phyloP scores from a whole-genome alignment of 164 flowering plant genomes.

The Aristolochia contorta region DNA sequence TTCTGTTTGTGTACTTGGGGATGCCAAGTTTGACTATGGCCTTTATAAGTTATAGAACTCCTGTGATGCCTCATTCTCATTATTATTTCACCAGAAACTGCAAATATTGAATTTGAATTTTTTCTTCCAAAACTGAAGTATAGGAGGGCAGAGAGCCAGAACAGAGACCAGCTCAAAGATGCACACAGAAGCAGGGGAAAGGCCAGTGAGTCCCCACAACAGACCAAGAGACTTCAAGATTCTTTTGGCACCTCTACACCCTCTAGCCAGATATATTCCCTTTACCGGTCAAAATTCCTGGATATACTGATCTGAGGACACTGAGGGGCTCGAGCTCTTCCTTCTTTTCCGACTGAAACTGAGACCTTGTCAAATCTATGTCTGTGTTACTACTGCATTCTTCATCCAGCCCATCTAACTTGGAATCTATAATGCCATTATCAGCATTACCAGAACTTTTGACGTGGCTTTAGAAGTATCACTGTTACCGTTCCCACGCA shows the following conservation, averaged over 20 bases:
- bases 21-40: not conserved
- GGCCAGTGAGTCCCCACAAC: not conserved
- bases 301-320: slow-evolving; percentile 9
- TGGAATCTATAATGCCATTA: slow-evolving; percentile 10
- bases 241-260: not conserved
- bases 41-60: not conserved
- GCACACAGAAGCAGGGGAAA: not conserved
- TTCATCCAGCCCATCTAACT: slow-evolving; percentile 20
- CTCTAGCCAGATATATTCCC: slow-evolving; percentile 10
- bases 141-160: not conserved
- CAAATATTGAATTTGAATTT: not conserved
- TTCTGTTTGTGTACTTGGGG: not conserved
- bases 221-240: not conserved
- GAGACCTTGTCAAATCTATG: slow-evolving; percentile 14
- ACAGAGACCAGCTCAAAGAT: not conserved
- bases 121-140: not conserved
- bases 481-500: slow-evolving; percentile 13
- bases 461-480: slow-evolving; percentile 7
- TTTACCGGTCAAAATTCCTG: slow-evolving; percentile 11
- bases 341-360: slow-evolving; percentile 12
- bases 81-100: not conserved
- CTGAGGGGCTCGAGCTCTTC: slow-evolving; percentile 13
- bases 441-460: slow-evolving; percentile 9
- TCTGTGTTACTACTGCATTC: slow-evolving; percentile 15
- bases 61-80: too few species aligned